These are phyloP conservation scores for Kwoniella pini DNA, from an alignment of 768 basidiomycete species.

Conservation along the genomic window DNA sequence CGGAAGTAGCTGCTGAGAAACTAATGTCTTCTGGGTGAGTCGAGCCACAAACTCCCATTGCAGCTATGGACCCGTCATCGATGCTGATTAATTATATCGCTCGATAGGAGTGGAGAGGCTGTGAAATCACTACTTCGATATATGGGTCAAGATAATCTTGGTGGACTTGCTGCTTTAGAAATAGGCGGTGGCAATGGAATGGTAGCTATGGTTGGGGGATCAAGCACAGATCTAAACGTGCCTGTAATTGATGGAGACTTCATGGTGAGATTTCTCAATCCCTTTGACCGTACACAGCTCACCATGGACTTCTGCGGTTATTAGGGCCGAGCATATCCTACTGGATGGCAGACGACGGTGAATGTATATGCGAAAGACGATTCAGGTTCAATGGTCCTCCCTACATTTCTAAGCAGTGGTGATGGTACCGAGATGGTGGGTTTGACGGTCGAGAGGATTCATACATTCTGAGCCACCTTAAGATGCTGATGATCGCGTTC, in stretches of 20 bases:
- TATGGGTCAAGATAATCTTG: too few relatives aligned
- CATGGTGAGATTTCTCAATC: conserved; percentile 29
- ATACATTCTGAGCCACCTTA: too few relatives aligned
- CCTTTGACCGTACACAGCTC: background rate
- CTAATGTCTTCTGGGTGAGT: conserved; percentile 57
- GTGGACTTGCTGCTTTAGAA: conserved; percentile 52
- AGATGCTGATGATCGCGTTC: too few relatives aligned
- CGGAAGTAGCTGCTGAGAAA: conserved; percentile 32
- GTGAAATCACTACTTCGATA: too few relatives aligned
- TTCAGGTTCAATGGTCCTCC: conserved; percentile 48
- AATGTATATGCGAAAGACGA: conserved; percentile 32
- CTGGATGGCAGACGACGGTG: conserved; percentile 44
- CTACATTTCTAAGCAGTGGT: conserved; percentile 55
- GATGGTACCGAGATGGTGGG: conserved; percentile 55
- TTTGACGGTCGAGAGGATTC: background rate
- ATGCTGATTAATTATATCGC: background rate
- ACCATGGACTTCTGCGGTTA: background rate
- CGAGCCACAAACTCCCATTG: conserved; percentile 36
- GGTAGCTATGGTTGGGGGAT: conserved; percentile 41
- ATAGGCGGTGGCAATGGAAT: conserved; percentile 59
- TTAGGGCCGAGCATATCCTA: conserved; percentile 52
- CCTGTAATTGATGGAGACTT: conserved; percentile 45
- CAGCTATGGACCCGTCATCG: background rate
- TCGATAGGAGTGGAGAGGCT: conserved; percentile 29
- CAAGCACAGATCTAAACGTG: conserved; percentile 25